These are phyloP conservation scores for Xylaria telfairii DNA, from an alignment of 495 filamentous ascomycete species.

Conservation along the genomic window DNA sequence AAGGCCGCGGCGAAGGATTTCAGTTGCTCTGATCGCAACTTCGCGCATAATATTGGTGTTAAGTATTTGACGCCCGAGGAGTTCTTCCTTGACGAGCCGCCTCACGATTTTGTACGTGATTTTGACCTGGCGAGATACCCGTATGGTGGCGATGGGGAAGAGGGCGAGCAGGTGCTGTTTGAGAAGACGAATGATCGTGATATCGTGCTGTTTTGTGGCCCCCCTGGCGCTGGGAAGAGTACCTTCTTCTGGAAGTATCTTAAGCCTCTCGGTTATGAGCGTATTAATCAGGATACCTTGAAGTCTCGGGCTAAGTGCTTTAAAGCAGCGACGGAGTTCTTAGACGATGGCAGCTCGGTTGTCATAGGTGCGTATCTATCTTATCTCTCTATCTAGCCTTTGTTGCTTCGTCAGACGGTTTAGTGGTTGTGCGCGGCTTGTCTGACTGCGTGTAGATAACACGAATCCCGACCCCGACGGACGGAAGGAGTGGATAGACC, in stretches of 20 bases:
- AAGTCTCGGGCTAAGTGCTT: slow-evolving; percentile 82
- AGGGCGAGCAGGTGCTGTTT: slow-evolving; percentile 47
- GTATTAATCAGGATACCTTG: slow-evolving; percentile 90
- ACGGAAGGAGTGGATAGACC: slow-evolving; percentile 72
- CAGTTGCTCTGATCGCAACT: slow-evolving; percentile 83
- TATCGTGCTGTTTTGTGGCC: slow-evolving; percentile 84
- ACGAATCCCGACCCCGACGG: slow-evolving; percentile 85
- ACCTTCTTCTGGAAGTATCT: slow-evolving; percentile 85
- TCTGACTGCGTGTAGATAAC: slow-evolving; percentile 67
- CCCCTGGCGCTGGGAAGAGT: slow-evolving; percentile 88
- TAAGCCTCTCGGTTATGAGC: slow-evolving; percentile 78
- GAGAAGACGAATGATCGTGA: slow-evolving; percentile 70
- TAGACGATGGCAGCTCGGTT: slow-evolving; percentile 70
- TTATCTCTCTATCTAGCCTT: slow-evolving; percentile 4
- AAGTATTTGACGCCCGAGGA: slow-evolving; percentile 87
- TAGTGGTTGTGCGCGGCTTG: not conserved
- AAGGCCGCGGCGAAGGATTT: slow-evolving; percentile 52
- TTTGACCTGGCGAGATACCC: slow-evolving; percentile 65
- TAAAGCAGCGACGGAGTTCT: slow-evolving; percentile 69
- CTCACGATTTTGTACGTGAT: slow-evolving; percentile 64
- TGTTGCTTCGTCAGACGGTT: not conserved
- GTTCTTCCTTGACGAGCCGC: slow-evolving; percentile 74
- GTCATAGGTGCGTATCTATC: slow-evolving; percentile 69
- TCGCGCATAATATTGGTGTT: slow-evolving; percentile 83
- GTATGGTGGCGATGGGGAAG: slow-evolving; percentile 31